Evolutionary conservation across 441 rosid genomes (phyloP).

Genomic region (Mallotus repandus): DNA sequence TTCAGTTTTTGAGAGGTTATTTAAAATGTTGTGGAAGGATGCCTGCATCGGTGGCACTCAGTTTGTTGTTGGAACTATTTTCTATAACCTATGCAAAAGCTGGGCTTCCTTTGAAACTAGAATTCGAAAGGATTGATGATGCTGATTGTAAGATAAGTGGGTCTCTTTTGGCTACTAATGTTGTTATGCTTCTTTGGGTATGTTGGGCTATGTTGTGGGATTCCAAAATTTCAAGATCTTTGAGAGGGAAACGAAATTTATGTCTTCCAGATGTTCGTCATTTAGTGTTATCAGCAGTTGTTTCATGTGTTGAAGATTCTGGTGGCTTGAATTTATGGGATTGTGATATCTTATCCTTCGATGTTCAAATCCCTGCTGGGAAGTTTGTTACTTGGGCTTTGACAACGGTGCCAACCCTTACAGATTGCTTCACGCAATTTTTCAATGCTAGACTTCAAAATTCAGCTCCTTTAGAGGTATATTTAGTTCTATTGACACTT

Average conservation of each 20-base stretch:
- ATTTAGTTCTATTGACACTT: conserved; percentile 16
- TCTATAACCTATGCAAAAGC: conserved; percentile 34
- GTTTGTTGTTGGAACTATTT: conserved; percentile 57
- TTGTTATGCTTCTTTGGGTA: conserved; percentile 59
- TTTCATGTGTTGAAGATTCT: conserved; percentile 52
- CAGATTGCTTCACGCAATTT: conserved; percentile 61
- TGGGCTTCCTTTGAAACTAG: conserved; percentile 51
- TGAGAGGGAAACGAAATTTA: conserved; percentile 28
- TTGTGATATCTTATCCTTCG: conserved; percentile 42
- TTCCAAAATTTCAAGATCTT: conserved; percentile 29
- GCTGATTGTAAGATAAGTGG: conserved; percentile 68
- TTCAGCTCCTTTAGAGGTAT: conserved; percentile 42
- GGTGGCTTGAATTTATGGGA: conserved; percentile 56
- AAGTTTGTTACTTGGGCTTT: conserved; percentile 70
- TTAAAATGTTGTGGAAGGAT: conserved; percentile 78
- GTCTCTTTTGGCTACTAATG: conserved; percentile 42
- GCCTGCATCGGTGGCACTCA: conserved; percentile 54
- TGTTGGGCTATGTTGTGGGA: conserved; percentile 84
- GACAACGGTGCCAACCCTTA: conserved; percentile 50
- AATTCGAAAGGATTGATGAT: conserved; percentile 55
- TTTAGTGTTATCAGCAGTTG: conserved; percentile 60
- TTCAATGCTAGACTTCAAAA: conserved; percentile 50
- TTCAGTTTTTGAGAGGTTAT: conserved; percentile 72
- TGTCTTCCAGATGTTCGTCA: conserved; percentile 62
- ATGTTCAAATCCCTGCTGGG: conserved; percentile 57